Conservation (phyloP, 805 yeast genomes). For the Candida odintsovae region DNA sequence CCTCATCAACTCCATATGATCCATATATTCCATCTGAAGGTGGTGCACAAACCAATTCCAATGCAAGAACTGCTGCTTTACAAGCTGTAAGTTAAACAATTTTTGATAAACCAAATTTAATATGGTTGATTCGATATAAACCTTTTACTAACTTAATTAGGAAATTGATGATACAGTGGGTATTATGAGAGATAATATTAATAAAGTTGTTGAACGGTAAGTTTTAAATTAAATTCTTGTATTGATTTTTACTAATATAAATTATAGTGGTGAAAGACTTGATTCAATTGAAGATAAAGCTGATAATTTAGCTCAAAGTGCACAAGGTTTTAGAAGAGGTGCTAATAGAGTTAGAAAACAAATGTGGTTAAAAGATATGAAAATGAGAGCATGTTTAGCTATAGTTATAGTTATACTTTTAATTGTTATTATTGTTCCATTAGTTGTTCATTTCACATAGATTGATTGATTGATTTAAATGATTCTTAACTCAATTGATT, state of each 20-base stretch:
- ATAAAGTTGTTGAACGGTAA: slow-evolving; percentile 73
- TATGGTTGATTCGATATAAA: too few relatives aligned
- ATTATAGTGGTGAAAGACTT: slow-evolving; percentile 71
- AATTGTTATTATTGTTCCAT: slow-evolving; percentile 86
- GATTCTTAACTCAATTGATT: neutral
- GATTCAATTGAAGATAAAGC: slow-evolving; percentile 92
- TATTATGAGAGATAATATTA: slow-evolving; percentile 94
- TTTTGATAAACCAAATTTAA: too few relatives aligned
- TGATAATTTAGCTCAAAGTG: slow-evolving; percentile 84
- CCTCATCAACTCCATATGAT: slow-evolving; percentile 78
- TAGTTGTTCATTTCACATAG: slow-evolving; percentile 76
- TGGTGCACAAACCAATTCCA: slow-evolving; percentile 17
- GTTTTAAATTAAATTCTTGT: neutral
- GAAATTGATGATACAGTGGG: slow-evolving; percentile 96
- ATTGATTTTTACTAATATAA: too few relatives aligned
- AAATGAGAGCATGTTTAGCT: slow-evolving; percentile 88
- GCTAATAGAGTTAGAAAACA: slow-evolving; percentile 97
- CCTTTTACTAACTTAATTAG: slow-evolving; percentile 33
- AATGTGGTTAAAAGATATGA: slow-evolving; percentile 99
- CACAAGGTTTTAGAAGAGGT: slow-evolving; percentile 92
- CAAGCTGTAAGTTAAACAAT: slow-evolving; percentile 67
- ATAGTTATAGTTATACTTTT: slow-evolving; percentile 74
- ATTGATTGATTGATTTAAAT: too few relatives aligned
- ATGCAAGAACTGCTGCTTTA: slow-evolving; percentile 68
- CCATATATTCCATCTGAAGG: slow-evolving; percentile 69